Evolutionary conservation across 768 basidiomycete species (phyloP).

Genomic region (Suillus tomentosus): DNA sequence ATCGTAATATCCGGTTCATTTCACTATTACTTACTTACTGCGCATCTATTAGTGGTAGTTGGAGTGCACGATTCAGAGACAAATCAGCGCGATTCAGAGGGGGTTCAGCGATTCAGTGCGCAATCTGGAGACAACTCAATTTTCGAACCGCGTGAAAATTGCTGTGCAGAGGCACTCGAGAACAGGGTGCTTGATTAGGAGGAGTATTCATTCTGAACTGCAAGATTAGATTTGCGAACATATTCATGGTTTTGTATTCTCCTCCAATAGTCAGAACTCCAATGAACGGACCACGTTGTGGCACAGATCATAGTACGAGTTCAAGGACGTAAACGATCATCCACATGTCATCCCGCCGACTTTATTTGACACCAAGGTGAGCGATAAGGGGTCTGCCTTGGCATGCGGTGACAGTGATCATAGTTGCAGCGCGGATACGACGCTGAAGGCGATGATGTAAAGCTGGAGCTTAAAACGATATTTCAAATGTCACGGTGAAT

Average conservation of each 20-base stretch:
- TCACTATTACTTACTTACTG: constrained; percentile 4
- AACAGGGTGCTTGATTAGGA: neutral
- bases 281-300: constrained; percentile 1
- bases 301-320: neutral
- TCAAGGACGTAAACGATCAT: neutral
- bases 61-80: neutral
- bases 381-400: neutral
- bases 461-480: neutral
- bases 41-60: constrained; percentile 5
- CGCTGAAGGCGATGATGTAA: neutral
- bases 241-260: neutral
- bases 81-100: constrained; percentile 1
- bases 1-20: constrained; percentile 7
- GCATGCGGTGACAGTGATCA: neutral
- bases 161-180: neutral
- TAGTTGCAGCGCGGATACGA: neutral
- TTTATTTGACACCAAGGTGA: neutral
- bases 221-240: constrained; percentile 2
- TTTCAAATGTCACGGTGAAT: neutral
- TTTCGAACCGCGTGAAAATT: neutral
- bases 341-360: neutral
- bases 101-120: constrained; percentile 5
- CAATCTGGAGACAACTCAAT: neutral
- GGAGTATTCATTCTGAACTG: neutral
- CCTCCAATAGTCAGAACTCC: neutral